Evolutionary conservation across 2,329 filamentous ascomycete genomes (phyloP).

Genomic region (Claviceps spartinae): DNA sequence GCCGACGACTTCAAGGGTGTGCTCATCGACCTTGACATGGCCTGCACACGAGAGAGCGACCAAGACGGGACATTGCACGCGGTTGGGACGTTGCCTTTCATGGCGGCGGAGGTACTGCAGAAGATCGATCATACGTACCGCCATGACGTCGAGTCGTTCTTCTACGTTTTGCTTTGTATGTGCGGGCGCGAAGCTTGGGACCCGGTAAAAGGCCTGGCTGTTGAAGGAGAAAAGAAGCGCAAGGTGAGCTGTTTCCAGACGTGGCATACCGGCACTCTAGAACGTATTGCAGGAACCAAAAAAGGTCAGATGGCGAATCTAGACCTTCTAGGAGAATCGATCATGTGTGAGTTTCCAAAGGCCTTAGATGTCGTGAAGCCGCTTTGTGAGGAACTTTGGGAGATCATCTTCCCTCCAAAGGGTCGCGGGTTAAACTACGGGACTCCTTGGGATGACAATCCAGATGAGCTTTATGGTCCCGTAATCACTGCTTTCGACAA

Average conservation of each 20-base stretch:
- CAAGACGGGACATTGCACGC: slow-evolving; percentile 13
- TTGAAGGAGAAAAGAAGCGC: not conserved
- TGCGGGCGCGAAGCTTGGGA: slow-evolving; percentile 6
- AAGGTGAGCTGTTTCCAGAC: too few relatives aligned
- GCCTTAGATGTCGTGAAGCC: too few relatives aligned
- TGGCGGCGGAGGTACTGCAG: slow-evolving; percentile 20
- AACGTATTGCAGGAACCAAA: not conserved
- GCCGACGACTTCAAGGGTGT: slow-evolving; percentile 13
- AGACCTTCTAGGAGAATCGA: slow-evolving; percentile 2
- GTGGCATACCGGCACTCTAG: too few relatives aligned
- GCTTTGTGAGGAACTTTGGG: not conserved
- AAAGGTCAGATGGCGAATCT: not conserved
- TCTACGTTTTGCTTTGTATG: slow-evolving; percentile 9
- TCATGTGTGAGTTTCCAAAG: too few relatives aligned
- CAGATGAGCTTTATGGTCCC: slow-evolving; percentile 6
- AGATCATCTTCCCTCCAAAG: slow-evolving; percentile 4
- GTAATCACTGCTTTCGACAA: slow-evolving; percentile 8
- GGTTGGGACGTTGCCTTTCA: slow-evolving; percentile 20
- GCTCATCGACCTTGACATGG: slow-evolving; percentile 11
- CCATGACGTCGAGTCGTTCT: slow-evolving; percentile 7
- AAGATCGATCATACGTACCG: slow-evolving; percentile 14
- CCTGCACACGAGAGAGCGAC: slow-evolving; percentile 8
- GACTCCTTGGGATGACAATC: slow-evolving; percentile 6
- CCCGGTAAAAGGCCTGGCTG: slow-evolving; percentile 1
- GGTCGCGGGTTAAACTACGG: slow-evolving; percentile 3